Conservation (phyloP, 192 early-diverging fungal genomes). For the Martensiomyces pterosporus region DNA sequence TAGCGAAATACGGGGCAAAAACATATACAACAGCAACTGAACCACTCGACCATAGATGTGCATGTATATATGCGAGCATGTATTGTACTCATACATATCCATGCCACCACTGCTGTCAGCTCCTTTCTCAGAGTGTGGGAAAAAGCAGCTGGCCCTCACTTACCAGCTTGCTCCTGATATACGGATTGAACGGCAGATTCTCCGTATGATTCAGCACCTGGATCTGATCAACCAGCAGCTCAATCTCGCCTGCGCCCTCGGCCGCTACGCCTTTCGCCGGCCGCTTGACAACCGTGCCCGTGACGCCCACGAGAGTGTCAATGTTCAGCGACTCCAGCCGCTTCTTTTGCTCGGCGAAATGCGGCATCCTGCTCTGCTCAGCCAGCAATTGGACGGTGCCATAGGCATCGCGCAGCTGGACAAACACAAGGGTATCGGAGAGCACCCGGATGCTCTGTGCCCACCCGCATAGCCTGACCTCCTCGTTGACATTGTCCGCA, state of each 20-base stretch:
- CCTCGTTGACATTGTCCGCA: constrained; percentile 54
- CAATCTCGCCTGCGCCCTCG: constrained; percentile 59
- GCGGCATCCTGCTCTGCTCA: constrained; percentile 46
- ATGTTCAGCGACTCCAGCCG: constrained; percentile 45
- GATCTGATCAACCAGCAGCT: constrained; percentile 60
- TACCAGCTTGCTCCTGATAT: constrained; percentile 22
- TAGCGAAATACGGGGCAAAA: background rate
- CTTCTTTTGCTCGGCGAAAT: constrained; percentile 24
- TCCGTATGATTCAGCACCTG: constrained; percentile 65
- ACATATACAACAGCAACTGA: no score
- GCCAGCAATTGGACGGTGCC: constrained; percentile 68
- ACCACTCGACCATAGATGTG: no score
- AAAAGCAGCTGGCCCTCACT: no score
- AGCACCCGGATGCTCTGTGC: constrained; percentile 57
- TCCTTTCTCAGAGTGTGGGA: no score
- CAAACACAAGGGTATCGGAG: constrained; percentile 69
- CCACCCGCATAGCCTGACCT: constrained; percentile 76
- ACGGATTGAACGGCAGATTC: constrained; percentile 29
- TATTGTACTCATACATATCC: no score
- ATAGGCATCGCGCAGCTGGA: constrained; percentile 71
- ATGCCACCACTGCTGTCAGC: no score
- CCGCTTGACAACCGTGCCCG: constrained; percentile 60
- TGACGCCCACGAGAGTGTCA: constrained; percentile 70
- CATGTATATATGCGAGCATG: no score
- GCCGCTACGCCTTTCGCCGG: constrained; percentile 47